Evolutionary conservation across 2,329 filamentous ascomycete species (phyloP).

Genomic region (Hypoxylon sp.): DNA sequence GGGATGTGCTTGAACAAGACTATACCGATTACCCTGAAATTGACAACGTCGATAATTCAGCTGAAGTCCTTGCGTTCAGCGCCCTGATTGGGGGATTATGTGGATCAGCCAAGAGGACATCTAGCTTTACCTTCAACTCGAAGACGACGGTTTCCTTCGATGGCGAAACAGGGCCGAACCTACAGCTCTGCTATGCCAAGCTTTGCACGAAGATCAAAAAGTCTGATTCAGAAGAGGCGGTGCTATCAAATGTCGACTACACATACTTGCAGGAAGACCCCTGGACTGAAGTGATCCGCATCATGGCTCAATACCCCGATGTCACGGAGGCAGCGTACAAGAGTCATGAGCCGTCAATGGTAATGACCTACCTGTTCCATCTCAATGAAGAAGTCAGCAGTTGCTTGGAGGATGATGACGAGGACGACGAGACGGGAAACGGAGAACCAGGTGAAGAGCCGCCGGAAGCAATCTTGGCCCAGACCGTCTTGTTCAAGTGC

Average conservation of each 20-base stretch:
- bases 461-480: conserved; percentile 28
- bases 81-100: conserved; percentile 29
- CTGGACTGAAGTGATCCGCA: conserved; percentile 61
- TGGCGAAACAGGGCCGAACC: conserved; percentile 83
- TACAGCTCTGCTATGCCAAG: conserved; percentile 83
- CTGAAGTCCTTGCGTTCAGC: conserved; percentile 20
- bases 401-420: conserved; percentile 28
- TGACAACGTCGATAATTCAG: background rate
- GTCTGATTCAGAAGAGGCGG: conserved; percentile 60
- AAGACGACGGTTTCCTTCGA: conserved; percentile 84
- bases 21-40: conserved; percentile 1
- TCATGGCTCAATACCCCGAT: conserved; percentile 69
- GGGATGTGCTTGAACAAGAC: conserved; percentile 2
- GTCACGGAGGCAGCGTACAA: conserved; percentile 69
- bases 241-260: conserved; percentile 64
- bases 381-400: conserved; percentile 24
- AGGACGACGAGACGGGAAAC: conserved; percentile 20
- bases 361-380: conserved; percentile 64
- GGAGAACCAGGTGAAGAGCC: conserved; percentile 13
- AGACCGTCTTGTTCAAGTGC: conserved; percentile 29
- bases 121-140: conserved; percentile 74
- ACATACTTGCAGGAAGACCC: conserved; percentile 24
- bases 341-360: conserved; percentile 69
- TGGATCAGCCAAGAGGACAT: conserved; percentile 58
- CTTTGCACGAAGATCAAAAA: conserved; percentile 70